A percentile compares a stretch with the other conserved stretches of the same genome.
phyloP scores from a whole-genome alignment of 495 filamentous ascomycete genomes.

The Xanthoparmelia taractica region DNA sequence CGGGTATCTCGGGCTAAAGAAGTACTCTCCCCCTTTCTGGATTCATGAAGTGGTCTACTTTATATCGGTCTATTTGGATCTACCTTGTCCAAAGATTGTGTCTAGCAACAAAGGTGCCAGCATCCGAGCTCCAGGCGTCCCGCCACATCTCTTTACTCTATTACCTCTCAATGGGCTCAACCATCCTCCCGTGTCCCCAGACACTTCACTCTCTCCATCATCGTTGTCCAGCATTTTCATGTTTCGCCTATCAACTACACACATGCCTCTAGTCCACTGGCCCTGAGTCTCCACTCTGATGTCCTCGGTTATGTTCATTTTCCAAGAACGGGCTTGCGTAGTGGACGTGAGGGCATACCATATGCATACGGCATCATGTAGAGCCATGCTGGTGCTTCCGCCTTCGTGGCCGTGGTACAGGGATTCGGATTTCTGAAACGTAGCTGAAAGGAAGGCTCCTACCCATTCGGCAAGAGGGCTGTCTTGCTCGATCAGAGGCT shows the following conservation, averaged over 20 bases:
- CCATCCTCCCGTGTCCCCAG: constrained; percentile 68
- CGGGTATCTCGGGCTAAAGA: neutral
- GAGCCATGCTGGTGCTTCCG: constrained; percentile 51
- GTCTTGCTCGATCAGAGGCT: constrained; percentile 42
- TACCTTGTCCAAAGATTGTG: constrained; percentile 32
- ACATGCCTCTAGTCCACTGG: constrained; percentile 93
- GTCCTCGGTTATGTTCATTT: constrained; percentile 47
- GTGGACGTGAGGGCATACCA: constrained; percentile 70
- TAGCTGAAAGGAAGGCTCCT: constrained; percentile 63
- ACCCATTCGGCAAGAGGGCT: constrained; percentile 83
- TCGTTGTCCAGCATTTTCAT: constrained; percentile 53
- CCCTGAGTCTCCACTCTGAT: constrained; percentile 80
- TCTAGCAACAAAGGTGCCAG: constrained; percentile 41
- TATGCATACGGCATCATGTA: constrained; percentile 85
- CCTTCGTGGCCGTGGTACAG: constrained; percentile 47
- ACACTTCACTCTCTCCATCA: constrained; percentile 38
- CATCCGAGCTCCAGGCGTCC: constrained; percentile 36
- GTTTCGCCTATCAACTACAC: constrained; percentile 67
- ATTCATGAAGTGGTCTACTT: too few relatives aligned
- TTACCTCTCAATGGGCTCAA: constrained; percentile 63
- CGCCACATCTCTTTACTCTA: constrained; percentile 61
- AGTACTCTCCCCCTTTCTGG: neutral
- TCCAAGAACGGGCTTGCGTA: constrained; percentile 34
- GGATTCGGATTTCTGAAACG: constrained; percentile 64
- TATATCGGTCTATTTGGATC: neutral